A percentile compares a stretch with the other conserved stretches of the same genome.
phyloP scores from a whole-genome alignment of 441 rosid genomes.

The Bruguiera hainesii region DNA sequence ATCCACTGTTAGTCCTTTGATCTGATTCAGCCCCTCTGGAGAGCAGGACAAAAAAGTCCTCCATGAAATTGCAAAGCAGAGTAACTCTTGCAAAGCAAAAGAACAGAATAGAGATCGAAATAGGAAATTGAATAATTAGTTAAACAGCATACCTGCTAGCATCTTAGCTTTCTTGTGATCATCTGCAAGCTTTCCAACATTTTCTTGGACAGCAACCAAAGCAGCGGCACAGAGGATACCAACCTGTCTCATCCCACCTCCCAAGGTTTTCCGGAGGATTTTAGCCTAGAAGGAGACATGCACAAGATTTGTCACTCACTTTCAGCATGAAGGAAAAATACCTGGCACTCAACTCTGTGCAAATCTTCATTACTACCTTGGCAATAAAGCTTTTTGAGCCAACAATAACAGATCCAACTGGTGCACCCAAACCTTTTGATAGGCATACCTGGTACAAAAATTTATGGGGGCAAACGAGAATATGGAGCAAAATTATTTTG shows the following conservation, averaged over 20 bases:
- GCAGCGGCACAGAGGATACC: constrained; percentile 88
- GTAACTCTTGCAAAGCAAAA: neutral
- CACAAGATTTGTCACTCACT: neutral
- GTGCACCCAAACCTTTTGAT: constrained; percentile 96
- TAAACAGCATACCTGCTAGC: constrained; percentile 56
- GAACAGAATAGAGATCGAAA: neutral
- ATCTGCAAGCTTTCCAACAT: constrained; percentile 54
- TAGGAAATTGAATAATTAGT: neutral
- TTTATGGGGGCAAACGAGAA: constrained; percentile 5
- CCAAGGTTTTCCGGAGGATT: constrained; percentile 82
- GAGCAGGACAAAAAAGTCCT: neutral
- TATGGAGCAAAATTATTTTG: neutral
- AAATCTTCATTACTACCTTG: constrained; percentile 42
- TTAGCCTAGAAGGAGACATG: constrained; percentile 46
- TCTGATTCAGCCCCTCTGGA: constrained; percentile 71
- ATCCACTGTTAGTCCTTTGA: constrained; percentile 65
- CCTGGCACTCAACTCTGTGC: neutral
- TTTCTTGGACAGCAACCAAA: constrained; percentile 70
- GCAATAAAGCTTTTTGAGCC: constrained; percentile 73
- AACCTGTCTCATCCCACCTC: constrained; percentile 94
- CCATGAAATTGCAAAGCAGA: constrained; percentile 9
- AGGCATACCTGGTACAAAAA: constrained; percentile 58
- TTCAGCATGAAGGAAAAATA: neutral
- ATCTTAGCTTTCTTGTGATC: constrained; percentile 81
- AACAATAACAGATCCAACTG: constrained; percentile 85